These are phyloP conservation scores for Striga hermonthica DNA, from an alignment of 305 asterid genomes.

Conservation along the genomic window DNA sequence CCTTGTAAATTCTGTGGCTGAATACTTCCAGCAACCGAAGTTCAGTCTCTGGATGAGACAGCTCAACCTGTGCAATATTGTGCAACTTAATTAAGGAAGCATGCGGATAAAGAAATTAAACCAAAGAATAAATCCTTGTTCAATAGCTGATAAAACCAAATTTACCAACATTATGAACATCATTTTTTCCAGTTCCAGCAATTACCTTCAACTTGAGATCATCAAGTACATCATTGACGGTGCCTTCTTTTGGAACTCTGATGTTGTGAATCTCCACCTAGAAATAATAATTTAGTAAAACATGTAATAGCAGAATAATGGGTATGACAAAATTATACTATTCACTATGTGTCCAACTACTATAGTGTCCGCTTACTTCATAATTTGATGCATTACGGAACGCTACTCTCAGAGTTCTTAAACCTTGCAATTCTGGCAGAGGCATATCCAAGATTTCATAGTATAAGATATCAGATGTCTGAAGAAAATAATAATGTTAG, in stretches of 20 bases:
- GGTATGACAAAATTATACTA: conserved; percentile 12
- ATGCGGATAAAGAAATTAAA: too few species aligned
- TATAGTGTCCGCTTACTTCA: conserved; percentile 36
- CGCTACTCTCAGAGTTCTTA: conserved; percentile 48
- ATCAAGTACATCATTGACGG: conserved; percentile 45
- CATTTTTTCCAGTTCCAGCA: background rate
- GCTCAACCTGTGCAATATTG: conserved; percentile 42
- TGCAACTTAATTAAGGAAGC: conserved; percentile 24
- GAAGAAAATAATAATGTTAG: conserved; percentile 29
- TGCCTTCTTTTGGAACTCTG: conserved; percentile 47
- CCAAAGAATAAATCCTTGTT: too few species aligned
- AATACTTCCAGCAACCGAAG: conserved; percentile 62
- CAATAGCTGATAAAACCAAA: conserved; percentile 1
- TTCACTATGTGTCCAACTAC: conserved; percentile 23
- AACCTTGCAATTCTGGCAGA: conserved; percentile 50
- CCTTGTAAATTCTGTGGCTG: conserved; percentile 63
- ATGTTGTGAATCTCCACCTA: conserved; percentile 42
- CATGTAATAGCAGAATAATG: conserved; percentile 15
- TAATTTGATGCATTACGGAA: conserved; percentile 41
- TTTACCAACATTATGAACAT: conserved; percentile 15
- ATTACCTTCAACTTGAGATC: conserved; percentile 42
- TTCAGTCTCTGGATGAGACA: conserved; percentile 55
- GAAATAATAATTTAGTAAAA: conserved; percentile 25
- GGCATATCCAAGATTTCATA: conserved; percentile 55
- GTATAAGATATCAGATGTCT: conserved; percentile 49